Evolutionary conservation across 2,329 filamentous ascomycete species (phyloP).

Genomic region (Diaporthe citrichinensis): DNA sequence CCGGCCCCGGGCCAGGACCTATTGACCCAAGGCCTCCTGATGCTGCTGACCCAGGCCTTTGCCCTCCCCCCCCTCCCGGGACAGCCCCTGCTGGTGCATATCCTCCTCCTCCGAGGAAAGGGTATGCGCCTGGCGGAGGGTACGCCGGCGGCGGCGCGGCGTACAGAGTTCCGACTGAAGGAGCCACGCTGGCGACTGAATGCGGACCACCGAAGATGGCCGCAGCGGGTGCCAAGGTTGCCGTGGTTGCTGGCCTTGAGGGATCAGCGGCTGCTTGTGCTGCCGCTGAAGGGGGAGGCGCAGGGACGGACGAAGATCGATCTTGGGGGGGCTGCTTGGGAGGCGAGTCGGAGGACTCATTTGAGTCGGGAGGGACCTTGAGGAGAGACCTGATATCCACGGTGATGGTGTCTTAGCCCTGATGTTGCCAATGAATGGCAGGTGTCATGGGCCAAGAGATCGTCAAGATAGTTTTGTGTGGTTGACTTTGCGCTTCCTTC

Average conservation of each 20-base stretch:
- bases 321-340: constrained; percentile 50
- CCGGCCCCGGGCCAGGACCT: constrained; percentile 35
- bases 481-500: constrained; percentile 29
- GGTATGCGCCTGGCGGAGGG: constrained; percentile 35
- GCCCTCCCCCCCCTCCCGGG: constrained; percentile 43
- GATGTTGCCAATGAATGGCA: constrained; percentile 51
- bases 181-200: constrained; percentile 37
- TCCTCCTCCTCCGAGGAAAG: constrained; percentile 40
- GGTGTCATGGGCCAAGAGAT: constrained; percentile 37
- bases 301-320: constrained; percentile 54
- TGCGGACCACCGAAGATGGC: constrained; percentile 38
- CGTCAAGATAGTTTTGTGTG: constrained; percentile 19
- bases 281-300: constrained; percentile 42
- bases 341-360: constrained; percentile 74
- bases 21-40: constrained; percentile 30
- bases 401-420: constrained; percentile 70
- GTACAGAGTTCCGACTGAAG: constrained; percentile 39
- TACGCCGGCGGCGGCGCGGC: constrained; percentile 40
- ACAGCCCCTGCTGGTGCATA: constrained; percentile 35
- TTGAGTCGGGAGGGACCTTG: constrained; percentile 77
- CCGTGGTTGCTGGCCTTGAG: constrained; percentile 35
- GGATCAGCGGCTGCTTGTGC: constrained; percentile 44
- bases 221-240: constrained; percentile 39
- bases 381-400: constrained; percentile 96
- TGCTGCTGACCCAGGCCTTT: constrained; percentile 45